Evolutionary conservation across 2,329 filamentous ascomycete species (phyloP).

Genomic region (Huntiella abstrusa): DNA sequence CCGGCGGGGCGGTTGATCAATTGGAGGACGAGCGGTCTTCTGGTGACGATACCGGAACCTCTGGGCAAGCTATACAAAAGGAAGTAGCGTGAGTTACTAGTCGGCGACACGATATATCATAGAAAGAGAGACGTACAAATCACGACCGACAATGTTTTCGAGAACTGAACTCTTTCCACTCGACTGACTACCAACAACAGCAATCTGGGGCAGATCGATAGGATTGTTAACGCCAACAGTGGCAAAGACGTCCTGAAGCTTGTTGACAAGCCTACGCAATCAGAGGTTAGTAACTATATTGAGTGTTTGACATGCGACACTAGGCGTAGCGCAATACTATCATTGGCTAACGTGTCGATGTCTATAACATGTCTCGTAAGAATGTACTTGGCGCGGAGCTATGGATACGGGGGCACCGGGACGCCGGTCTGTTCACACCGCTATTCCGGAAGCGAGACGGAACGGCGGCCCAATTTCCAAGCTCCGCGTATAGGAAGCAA

Average conservation of each 20-base stretch:
- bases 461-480: background rate
- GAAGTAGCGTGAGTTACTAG: conserved; percentile 14
- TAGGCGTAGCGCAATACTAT: background rate
- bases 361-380: background rate
- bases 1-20: conserved; percentile 79
- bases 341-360: background rate
- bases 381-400: background rate
- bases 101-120: background rate
- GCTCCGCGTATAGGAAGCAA: conserved; percentile 10
- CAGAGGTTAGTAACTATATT: conserved; percentile 12
- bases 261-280: conserved; percentile 64
- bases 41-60: conserved; percentile 92
- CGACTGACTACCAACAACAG: conserved; percentile 93
- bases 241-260: conserved; percentile 97
- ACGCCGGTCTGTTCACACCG: background rate
- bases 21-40: conserved; percentile 88
- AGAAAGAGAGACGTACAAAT: conserved; percentile 59
- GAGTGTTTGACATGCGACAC: background rate
- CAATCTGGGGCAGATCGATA: conserved; percentile 96
- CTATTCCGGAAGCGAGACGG: too few relatives aligned
- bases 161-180: conserved; percentile 98
- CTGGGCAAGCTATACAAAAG: conserved; percentile 56
- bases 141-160: conserved; percentile 95
- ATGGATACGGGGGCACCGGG: background rate
- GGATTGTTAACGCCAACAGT: conserved; percentile 98